phyloP scores from a whole-genome alignment of 768 basidiomycete genomes.

The Imleria badia region DNA sequence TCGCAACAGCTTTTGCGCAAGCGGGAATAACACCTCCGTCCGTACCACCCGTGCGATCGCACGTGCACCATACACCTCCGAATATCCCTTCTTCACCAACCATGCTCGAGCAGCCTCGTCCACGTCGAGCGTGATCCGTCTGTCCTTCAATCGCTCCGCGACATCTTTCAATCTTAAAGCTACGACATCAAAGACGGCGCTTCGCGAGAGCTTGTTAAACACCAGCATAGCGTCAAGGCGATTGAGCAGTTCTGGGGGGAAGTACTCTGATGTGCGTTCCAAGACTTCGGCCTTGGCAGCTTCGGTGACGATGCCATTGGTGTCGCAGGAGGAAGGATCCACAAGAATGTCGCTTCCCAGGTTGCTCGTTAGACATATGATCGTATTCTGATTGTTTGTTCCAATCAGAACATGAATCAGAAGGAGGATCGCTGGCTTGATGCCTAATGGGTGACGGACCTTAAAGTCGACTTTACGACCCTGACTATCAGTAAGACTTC shows the following conservation, averaged over 20 bases:
- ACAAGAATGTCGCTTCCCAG: constrained; percentile 81
- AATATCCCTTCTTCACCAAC: constrained; percentile 79
- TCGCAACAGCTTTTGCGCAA: constrained; percentile 76
- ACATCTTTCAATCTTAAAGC: constrained; percentile 75
- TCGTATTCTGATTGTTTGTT: constrained; percentile 64
- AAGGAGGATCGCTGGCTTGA: not conserved
- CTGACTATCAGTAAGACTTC: constrained; percentile 85
- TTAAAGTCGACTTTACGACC: constrained; percentile 92
- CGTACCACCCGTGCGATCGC: constrained; percentile 86
- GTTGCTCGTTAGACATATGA: constrained; percentile 88
- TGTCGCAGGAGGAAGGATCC: constrained; percentile 58
- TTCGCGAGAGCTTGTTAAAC: constrained; percentile 84
- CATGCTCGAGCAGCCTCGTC: constrained; percentile 59
- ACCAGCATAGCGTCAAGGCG: constrained; percentile 84
- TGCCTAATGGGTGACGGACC: constrained; percentile 33
- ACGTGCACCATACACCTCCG: constrained; percentile 82
- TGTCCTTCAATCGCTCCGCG: constrained; percentile 56
- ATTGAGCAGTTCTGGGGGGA: constrained; percentile 89
- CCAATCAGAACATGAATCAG: not conserved
- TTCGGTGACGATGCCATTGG: constrained; percentile 61
- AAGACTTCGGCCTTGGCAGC: constrained; percentile 68
- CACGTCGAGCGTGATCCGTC: constrained; percentile 72
- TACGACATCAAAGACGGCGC: constrained; percentile 78
- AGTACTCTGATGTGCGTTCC: constrained; percentile 71
- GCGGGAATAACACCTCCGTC: constrained; percentile 76